phyloP scores from a whole-genome alignment of 768 basidiomycete genomes.

The Phylloporus arenicola region DNA sequence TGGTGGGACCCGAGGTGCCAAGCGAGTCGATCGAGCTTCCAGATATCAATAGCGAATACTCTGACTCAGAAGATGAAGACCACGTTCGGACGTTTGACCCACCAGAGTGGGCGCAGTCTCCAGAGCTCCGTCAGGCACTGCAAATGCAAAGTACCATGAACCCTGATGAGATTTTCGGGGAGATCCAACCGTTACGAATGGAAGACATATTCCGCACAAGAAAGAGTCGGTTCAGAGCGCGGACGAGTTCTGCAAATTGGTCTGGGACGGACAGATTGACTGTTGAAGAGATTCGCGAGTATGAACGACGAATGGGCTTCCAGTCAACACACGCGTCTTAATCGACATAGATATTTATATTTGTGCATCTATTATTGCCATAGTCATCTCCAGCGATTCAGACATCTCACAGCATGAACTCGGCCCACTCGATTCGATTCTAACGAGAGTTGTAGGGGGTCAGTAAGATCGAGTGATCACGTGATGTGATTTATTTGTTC shows the following conservation, averaged over 20 bases:
- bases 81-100: constrained; percentile 66
- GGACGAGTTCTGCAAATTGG: constrained; percentile 97
- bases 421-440: too few species aligned
- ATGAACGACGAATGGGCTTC: constrained; percentile 89
- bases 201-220: constrained; percentile 85
- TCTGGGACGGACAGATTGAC: constrained; percentile 86
- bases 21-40: constrained; percentile 88
- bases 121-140: constrained; percentile 74
- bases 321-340: constrained; percentile 29
- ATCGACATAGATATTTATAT: constrained; percentile 9
- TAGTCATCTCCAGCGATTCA: too few species aligned
- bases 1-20: constrained; percentile 44
- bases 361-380: background rate
- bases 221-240: constrained; percentile 77
- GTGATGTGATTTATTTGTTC: constrained; percentile 21
- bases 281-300: constrained; percentile 77
- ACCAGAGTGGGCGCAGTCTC: constrained; percentile 90
- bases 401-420: too few species aligned
- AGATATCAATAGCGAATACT: constrained; percentile 95
- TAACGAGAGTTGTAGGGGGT: too few species aligned
- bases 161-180: constrained; percentile 89
- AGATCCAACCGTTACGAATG: constrained; percentile 81
- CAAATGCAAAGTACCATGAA: constrained; percentile 81
- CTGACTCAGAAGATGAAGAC: constrained; percentile 90
- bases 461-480: constrained; percentile 1